These are phyloP conservation scores for Globisporangium echinulatum DNA, from an alignment of 352 stramenopile species.

Conservation along the genomic window DNA sequence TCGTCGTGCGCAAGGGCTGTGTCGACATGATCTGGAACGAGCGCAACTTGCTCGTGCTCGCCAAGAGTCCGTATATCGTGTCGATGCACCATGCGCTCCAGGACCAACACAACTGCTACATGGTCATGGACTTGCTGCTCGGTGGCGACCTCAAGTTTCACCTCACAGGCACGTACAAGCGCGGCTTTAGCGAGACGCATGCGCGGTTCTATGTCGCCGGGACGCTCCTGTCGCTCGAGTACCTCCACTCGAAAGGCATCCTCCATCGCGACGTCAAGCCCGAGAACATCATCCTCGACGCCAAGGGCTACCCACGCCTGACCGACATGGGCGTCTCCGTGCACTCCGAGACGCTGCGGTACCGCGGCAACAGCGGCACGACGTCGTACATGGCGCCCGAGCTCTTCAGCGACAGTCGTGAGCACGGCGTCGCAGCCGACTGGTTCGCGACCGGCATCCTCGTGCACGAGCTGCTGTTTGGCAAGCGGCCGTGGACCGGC, in stretches of 20 bases:
- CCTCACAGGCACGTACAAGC: slow-evolving; percentile 32
- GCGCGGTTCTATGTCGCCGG: slow-evolving; percentile 59
- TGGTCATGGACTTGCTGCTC: slow-evolving; percentile 72
- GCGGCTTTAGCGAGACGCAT: slow-evolving; percentile 48
- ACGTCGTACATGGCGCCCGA: slow-evolving; percentile 69
- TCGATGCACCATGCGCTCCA: slow-evolving; percentile 69
- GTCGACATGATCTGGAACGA: slow-evolving; percentile 78
- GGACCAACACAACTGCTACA: slow-evolving; percentile 59
- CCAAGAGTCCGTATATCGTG: slow-evolving; percentile 45
- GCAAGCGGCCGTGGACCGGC: slow-evolving; percentile 34
- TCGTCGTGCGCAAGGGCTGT: slow-evolving; percentile 51
- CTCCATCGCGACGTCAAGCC: slow-evolving; percentile 82
- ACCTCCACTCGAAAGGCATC: slow-evolving; percentile 57
- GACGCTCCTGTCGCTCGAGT: slow-evolving; percentile 52
- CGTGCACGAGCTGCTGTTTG: slow-evolving; percentile 43
- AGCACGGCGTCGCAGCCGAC: slow-evolving; percentile 52
- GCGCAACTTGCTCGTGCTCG: slow-evolving; percentile 48
- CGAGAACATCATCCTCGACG: slow-evolving; percentile 82
- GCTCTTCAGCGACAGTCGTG: slow-evolving; percentile 40
- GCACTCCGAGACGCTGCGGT: slow-evolving; percentile 32
- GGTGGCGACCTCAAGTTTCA: slow-evolving; percentile 73
- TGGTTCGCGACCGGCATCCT: slow-evolving; percentile 66
- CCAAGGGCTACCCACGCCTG: slow-evolving; percentile 62
- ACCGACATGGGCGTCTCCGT: slow-evolving; percentile 73
- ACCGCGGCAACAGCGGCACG: slow-evolving; percentile 53